Evolutionary conservation across 345 rosid genomes (phyloP), one percentile per base, ranked within the genome.

Genomic region (Zanthoxylum bungeanum): DNA sequence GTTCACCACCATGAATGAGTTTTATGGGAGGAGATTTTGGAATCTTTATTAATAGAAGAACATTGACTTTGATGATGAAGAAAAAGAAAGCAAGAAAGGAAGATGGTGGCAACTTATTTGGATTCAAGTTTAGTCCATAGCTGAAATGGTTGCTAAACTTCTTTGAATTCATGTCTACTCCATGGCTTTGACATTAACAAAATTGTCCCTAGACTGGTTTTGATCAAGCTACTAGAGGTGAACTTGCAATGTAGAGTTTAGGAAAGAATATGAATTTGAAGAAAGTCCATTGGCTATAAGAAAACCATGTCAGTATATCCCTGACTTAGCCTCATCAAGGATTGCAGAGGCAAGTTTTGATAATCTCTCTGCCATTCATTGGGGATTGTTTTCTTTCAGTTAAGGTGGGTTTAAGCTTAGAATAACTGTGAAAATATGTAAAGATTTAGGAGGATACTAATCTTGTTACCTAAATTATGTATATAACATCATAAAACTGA

Each of bases 291-390:
- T n/a, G n/a, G n/a, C n/a, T n/a, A n/a, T n/a, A n/a, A 0, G 72
- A 37, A n/a, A 60, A 72, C 71, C 77, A 21, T 34, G 77, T 33
- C 4, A 73, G 36, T 4, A 73, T 58, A 27, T 58, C 66, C n/a
- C 33, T 58, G 71, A 73, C 19, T 3, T 56, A 47, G 9, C 16
- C 55, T 36, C 63, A 60, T 0, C 47, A 60, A 0, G 73, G 37
- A 11, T 51, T 59, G 53, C 68, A 60, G 40, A 50, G 36, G 17
- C 6, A 9, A 64, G 39, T 27, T 25, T 44, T 24, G 1, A 44
- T 9, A 10, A 7, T 8, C 7, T 60, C 56, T 70, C 25, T 59
- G 58, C 19, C 5, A 24, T 19, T 47, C 39, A 31, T 4, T 21
- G 12, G 49, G 22, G 10, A 60, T 3, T 49, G 21, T 44, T 58